Base-by-base conservation (phyloP, 129 eudicot genomes). In the Mikania micrantha region DNA sequence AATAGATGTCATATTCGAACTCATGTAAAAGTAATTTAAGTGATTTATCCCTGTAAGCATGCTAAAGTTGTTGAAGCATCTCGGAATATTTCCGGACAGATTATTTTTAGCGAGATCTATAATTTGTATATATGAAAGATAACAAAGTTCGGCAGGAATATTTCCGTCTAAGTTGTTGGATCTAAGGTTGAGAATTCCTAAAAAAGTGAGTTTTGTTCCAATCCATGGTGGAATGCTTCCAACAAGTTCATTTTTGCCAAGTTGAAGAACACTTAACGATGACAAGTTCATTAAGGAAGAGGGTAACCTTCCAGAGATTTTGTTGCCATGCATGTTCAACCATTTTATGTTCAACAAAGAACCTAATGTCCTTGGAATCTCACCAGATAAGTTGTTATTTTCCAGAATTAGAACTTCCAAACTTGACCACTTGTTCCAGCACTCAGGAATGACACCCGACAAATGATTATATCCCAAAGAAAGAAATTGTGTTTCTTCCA, bases 401-500 rank as follows among this genome's bases (percentile, higher is more conserved):
- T 40, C 69, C 38, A 64, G 13, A 19, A 13, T 15, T 2, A 42
- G 4, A 6, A 13, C 2, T 7, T 0, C 0, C 49, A 42, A 42
- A 4, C 19, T 42, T 7, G 5, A 1, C 19, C 20, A 12, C 49
- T 42, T 42, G 19, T 1, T 6, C 49, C 19, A 42, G 15, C 16
- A 42, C 48, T 42, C 19, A 2, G 17, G 17, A 42, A 42, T 42
- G 48, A 2, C 17, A 42, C 48, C 4, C 0, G 78, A 66, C 15
- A 72, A 4, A 17, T 16, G 16, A 72, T 81, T 81, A 2, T 25
- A 22, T 17, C 52, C 85, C 1, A 81, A 27, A 53, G 66, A 41
- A 58, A 81, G 82, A 39, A 35, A 36, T 1, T 0, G 12, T 7
- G n/a, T n/a, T n/a, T n/a, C n/a, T 9, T 36, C 9, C 12, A 19